These are phyloP conservation scores for Tylopilus sp. DNA, from an alignment of 1,284 basidiomycete species.

Conservation along the genomic window DNA sequence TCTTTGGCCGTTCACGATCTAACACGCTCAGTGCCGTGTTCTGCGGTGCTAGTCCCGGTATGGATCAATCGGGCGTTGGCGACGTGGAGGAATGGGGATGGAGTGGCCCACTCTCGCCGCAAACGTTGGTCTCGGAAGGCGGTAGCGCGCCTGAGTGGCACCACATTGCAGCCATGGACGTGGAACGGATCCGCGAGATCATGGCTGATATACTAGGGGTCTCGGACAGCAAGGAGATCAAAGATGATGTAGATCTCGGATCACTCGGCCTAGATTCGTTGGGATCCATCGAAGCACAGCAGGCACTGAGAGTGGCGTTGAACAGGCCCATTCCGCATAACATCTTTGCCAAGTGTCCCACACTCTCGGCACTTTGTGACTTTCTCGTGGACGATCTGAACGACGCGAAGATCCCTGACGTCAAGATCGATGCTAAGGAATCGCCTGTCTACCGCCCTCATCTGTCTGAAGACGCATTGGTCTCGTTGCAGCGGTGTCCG, in stretches of 20 bases:
- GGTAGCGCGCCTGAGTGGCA: not conserved
- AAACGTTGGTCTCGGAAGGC: slow-evolving; percentile 34
- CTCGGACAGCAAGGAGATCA: slow-evolving; percentile 34
- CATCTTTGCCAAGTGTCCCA: slow-evolving; percentile 34
- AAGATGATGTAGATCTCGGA: slow-evolving; percentile 43
- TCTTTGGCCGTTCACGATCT: slow-evolving; percentile 28
- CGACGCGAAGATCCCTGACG: not conserved
- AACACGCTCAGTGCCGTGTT: slow-evolving; percentile 25
- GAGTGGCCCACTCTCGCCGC: slow-evolving; percentile 36
- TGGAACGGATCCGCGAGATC: slow-evolving; percentile 39
- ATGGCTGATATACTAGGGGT: slow-evolving; percentile 51
- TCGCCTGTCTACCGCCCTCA: not conserved
- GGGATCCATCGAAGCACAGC: slow-evolving; percentile 56
- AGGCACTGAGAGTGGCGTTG: slow-evolving; percentile 42
- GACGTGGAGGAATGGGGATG: slow-evolving; percentile 6
- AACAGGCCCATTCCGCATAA: slow-evolving; percentile 39
- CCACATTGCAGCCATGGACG: slow-evolving; percentile 2
- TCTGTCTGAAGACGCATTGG: not conserved
- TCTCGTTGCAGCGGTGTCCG: slow-evolving; percentile 36
- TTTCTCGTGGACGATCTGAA: slow-evolving; percentile 10
- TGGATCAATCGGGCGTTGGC: slow-evolving; percentile 4
- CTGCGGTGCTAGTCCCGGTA: slow-evolving; percentile 1
- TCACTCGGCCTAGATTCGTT: slow-evolving; percentile 58
- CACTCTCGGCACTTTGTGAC: slow-evolving; percentile 20
- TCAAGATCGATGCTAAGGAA: not conserved